Percentiles rank a stretch among this genome's conserved stretches.
These are phyloP conservation scores for Exophiala alcalophila DNA, from an alignment of 2,329 filamentous ascomycete genomes.

Conservation along the genomic window DNA sequence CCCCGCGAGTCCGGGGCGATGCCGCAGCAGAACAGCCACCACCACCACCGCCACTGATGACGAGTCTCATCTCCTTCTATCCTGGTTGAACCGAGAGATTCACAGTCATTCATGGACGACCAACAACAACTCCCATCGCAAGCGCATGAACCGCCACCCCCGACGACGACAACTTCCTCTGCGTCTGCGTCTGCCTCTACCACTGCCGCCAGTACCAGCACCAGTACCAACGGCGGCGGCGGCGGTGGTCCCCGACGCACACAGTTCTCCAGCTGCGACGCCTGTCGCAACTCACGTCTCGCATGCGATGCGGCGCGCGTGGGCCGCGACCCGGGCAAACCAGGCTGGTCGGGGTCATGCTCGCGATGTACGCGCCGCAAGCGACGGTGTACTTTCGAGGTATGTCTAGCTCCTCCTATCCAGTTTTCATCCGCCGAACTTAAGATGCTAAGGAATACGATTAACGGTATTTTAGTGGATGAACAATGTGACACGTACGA, in stretches of 20 bases:
- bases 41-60: too few species aligned
- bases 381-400: conserved; percentile 24
- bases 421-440: background rate
- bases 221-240: too few species aligned
- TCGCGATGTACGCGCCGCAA: conserved; percentile 27
- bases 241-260: conserved; percentile 29
- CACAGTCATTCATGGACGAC: too few species aligned
- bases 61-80: too few species aligned
- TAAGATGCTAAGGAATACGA: background rate
- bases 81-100: too few species aligned
- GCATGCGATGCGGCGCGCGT: conserved; percentile 32
- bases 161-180: too few species aligned
- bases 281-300: conserved; percentile 35
- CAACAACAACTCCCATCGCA: too few species aligned
- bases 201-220: too few species aligned
- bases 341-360: conserved; percentile 24
- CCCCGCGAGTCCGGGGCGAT: too few species aligned
- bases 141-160: too few species aligned
- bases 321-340: conserved; percentile 20
- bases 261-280: conserved; percentile 38
- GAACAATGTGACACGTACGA: conserved; percentile 6
- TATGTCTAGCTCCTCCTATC: conserved; percentile 1
- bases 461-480: conserved; percentile 14
- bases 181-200: too few species aligned
- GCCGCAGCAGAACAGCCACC: too few species aligned